phyloP scores from a whole-genome alignment of 306 rosid species.

The Inga leiocalycina region DNA sequence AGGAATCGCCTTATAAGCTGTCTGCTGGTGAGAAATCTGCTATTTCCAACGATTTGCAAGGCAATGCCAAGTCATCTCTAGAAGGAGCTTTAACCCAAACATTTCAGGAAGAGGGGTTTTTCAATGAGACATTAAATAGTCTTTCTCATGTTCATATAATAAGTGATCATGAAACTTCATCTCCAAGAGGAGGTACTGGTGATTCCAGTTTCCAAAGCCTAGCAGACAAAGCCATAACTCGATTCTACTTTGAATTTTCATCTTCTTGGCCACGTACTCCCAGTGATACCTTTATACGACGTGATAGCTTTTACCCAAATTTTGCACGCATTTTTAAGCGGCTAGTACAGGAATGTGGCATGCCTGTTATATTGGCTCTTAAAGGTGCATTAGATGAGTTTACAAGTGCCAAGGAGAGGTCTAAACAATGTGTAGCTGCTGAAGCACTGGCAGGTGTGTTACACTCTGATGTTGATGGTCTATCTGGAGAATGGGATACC shows the following conservation, averaged over 20 bases:
- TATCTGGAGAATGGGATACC: conserved; percentile 79
- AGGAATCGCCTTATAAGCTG: conserved; percentile 93
- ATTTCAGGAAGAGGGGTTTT: conserved; percentile 95
- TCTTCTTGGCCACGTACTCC: conserved; percentile 99
- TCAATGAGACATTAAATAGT: conserved; percentile 83
- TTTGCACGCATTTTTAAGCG: conserved; percentile 97
- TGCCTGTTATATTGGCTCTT: conserved; percentile 75
- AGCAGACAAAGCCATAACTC: conserved; percentile 96
- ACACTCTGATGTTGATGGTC: conserved; percentile 91
- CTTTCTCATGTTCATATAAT: conserved; percentile 95
- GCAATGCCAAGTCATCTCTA: conserved; percentile 71
- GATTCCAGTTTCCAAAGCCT: conserved; percentile 88
- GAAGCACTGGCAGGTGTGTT: conserved; percentile 95
- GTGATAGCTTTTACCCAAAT: conserved; percentile 85
- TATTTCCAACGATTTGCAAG: conserved; percentile 48
- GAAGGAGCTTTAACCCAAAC: conserved; percentile 84
- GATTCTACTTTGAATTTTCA: conserved; percentile 90
- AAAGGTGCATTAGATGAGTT: conserved; percentile 81
- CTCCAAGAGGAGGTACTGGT: conserved; percentile 82
- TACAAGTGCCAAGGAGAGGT: conserved; percentile 87
- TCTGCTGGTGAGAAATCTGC: conserved; percentile 53
- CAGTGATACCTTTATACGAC: conserved; percentile 79
- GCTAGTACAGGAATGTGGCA: conserved; percentile 94
- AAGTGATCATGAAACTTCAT: conserved; percentile 69
- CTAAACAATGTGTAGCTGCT: conserved; percentile 99